Evolutionary conservation across 2,329 filamentous ascomycete species (phyloP).

Genomic region (Tolypocladium guangdongense): DNA sequence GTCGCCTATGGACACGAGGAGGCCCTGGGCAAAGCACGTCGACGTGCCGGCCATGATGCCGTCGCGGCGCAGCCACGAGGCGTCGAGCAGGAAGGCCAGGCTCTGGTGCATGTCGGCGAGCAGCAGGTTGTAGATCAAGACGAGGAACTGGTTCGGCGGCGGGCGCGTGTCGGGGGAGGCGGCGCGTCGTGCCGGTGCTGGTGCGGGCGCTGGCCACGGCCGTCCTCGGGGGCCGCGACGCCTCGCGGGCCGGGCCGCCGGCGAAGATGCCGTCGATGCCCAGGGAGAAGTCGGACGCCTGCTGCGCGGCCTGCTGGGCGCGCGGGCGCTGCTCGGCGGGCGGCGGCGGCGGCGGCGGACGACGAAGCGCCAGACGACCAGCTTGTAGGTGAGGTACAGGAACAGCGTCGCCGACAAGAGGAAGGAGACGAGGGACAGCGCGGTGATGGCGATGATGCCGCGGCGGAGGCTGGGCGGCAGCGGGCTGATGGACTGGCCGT

Average conservation of each 20-base stretch:
- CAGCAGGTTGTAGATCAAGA: constrained; percentile 59
- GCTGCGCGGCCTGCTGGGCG: constrained; percentile 9
- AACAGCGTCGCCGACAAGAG: constrained; percentile 16
- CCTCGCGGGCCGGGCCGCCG: background rate
- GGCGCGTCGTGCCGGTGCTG: constrained; percentile 3
- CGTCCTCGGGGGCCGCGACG: background rate
- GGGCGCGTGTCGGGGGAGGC: constrained; percentile 19
- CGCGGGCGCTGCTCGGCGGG: constrained; percentile 1
- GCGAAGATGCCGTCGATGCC: constrained; percentile 24
- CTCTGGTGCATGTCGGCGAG: constrained; percentile 58
- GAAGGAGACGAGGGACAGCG: constrained; percentile 20
- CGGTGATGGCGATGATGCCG: constrained; percentile 19
- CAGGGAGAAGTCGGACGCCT: constrained; percentile 20
- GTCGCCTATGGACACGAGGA: constrained; percentile 57
- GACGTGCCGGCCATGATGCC: constrained; percentile 40
- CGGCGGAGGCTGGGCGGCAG: constrained; percentile 9
- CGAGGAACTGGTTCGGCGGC: constrained; percentile 54
- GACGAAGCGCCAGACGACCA: constrained; percentile 17
- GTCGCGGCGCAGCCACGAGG: constrained; percentile 43
- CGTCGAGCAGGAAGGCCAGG: constrained; percentile 52
- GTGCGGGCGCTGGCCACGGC: background rate
- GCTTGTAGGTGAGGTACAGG: constrained; percentile 19
- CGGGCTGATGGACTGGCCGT: constrained; percentile 14
- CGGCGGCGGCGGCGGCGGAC: constrained; percentile 7
- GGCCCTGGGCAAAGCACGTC: constrained; percentile 54